Evolutionary conservation across 345 rosid genomes (phyloP).

Genomic region (Eucalyptus leucophloia): DNA sequence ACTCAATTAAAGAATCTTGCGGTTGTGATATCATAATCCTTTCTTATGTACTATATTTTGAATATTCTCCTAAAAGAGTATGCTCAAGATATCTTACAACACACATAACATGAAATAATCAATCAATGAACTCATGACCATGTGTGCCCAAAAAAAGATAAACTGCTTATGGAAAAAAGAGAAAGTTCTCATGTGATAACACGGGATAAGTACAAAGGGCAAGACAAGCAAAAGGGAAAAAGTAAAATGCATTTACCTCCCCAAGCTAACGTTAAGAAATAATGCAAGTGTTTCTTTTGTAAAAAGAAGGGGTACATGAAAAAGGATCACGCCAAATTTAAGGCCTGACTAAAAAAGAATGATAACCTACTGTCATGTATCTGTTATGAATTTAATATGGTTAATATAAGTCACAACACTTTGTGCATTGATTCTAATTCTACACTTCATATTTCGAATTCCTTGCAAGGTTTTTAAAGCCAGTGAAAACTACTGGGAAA

Average conservation of each 20-base stretch:
- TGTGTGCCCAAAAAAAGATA: rapidly evolving
- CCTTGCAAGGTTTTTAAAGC: rapidly evolving
- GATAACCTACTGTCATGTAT: rapidly evolving
- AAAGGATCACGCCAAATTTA: rapidly evolving
- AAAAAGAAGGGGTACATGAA: no score
- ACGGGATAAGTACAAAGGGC: rapidly evolving
- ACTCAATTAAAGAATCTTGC: rapidly evolving
- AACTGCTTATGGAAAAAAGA: rapidly evolving
- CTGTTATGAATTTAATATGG: no score
- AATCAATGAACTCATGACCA: rapidly evolving
- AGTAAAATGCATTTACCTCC: rapidly evolving
- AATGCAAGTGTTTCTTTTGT: no score
- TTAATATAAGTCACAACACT: rapidly evolving
- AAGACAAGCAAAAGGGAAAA: no score
- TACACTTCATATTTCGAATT: rapidly evolving
- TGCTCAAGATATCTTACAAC: no score
- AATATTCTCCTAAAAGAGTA: no score
- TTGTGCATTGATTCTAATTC: rapidly evolving
- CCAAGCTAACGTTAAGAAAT: no score
- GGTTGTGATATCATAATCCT: rapidly evolving
- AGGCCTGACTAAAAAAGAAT: rapidly evolving
- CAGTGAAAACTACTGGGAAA: no score
- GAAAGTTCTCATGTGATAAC: no score
- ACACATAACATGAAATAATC: no score
- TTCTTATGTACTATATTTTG: rapidly evolving